Percentiles rank a stretch among this genome's conserved stretches.
phyloP scores from a whole-genome alignment of 257 asterid species.

The Osmanthus fragrans region DNA sequence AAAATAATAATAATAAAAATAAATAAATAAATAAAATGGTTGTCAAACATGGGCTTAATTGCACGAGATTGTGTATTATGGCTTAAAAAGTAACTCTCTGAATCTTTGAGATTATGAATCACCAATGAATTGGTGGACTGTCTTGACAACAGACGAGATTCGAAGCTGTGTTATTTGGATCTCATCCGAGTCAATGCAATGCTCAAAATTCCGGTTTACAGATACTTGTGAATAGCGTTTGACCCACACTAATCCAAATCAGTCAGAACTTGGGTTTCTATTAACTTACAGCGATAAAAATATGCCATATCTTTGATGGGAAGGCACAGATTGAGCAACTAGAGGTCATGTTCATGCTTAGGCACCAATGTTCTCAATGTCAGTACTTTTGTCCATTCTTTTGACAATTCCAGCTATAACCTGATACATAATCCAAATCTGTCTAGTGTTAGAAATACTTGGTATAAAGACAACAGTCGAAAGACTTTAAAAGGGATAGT shows the following conservation, averaged over 20 bases:
- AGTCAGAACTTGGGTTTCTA: background rate
- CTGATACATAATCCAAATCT: background rate
- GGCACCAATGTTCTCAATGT: background rate
- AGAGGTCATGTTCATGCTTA: background rate
- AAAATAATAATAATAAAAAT: too few species aligned
- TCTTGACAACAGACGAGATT: background rate
- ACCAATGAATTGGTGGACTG: background rate
- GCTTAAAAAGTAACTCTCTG: too few species aligned
- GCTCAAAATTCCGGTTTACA: background rate
- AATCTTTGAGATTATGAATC: too few species aligned
- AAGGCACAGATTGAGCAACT: background rate
- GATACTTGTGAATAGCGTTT: background rate
- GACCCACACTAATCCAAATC: background rate
- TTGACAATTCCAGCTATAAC: slow-evolving; percentile 1
- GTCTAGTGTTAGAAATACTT: background rate
- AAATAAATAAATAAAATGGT: too few species aligned
- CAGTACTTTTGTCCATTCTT: slow-evolving; percentile 3
- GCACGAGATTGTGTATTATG: too few species aligned
- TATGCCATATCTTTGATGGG: background rate
- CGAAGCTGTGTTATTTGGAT: background rate
- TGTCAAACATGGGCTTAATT: too few species aligned
- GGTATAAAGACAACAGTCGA: background rate
- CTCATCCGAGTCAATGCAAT: background rate
- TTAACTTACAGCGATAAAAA: background rate
- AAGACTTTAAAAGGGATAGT: background rate